A percentile compares a stretch with the other conserved stretches of the same genome.
phyloP scores from a whole-genome alignment of 176 grass and related monocot species.

The Rhipidocladum racemiflorum region DNA sequence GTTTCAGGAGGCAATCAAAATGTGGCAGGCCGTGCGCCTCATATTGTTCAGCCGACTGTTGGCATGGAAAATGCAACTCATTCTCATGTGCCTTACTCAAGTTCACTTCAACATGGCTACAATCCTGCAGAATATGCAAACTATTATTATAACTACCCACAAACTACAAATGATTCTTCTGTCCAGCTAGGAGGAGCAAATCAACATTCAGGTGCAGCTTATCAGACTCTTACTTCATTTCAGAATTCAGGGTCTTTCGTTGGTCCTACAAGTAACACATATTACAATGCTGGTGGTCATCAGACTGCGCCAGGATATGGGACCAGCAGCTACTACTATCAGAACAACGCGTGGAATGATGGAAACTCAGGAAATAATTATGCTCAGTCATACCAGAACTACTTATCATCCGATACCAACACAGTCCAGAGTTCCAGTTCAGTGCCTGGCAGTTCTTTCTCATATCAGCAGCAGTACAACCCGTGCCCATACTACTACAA shows the following conservation, averaged over 20 bases:
- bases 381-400: conserved; percentile 51
- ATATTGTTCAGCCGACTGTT: conserved; percentile 34
- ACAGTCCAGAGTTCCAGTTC: conserved; percentile 55
- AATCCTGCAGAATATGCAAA: conserved; percentile 55
- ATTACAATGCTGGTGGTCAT: conserved; percentile 99
- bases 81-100: conserved; percentile 59
- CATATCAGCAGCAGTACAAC: conserved; percentile 81
- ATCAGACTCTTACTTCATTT: conserved; percentile 99
- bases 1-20: conserved; percentile 55
- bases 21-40: conserved; percentile 40
- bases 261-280: conserved; percentile 84
- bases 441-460: conserved; percentile 54
- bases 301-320: conserved; percentile 72
- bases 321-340: conserved; percentile 79
- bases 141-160: conserved; percentile 68
- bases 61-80: conserved; percentile 38
- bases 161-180: conserved; percentile 53
- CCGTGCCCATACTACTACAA: conserved; percentile 75
- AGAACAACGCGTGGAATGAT: conserved; percentile 44
- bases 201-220: conserved; percentile 98
- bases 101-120: conserved; percentile 56
- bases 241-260: conserved; percentile 97
- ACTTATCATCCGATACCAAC: conserved; percentile 52
- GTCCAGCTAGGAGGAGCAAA: conserved; percentile 69
- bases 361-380: conserved; percentile 50